Evolutionary conservation across 129 eudicot genomes (phyloP).

Genomic region (Calendula officinalis): DNA sequence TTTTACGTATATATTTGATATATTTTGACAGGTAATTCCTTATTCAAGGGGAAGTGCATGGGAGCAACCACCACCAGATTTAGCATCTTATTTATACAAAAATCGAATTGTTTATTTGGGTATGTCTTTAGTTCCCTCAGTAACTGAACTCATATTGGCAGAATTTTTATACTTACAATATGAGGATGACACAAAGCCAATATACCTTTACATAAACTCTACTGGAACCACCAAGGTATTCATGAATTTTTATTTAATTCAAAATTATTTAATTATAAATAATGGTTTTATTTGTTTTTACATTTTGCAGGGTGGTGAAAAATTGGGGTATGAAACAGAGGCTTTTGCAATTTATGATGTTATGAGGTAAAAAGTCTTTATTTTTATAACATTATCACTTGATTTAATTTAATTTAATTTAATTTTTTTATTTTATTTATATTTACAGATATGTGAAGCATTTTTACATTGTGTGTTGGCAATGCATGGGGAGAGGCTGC

Average conservation of each 20-base stretch:
- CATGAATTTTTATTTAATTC: neutral
- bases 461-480: conserved; percentile 87
- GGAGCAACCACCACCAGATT: conserved; percentile 97
- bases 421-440: neutral
- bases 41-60: conserved; percentile 68
- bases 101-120: conserved; percentile 90
- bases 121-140: conserved; percentile 76
- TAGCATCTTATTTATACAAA: conserved; percentile 72
- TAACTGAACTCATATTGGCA: conserved; percentile 70
- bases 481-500: conserved; percentile 99
- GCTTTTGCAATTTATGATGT: conserved; percentile 85
- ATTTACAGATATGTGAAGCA: conserved; percentile 58
- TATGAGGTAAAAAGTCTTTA: conserved; percentile 54
- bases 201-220: conserved; percentile 87
- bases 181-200: conserved; percentile 69
- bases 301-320: conserved; percentile 61
- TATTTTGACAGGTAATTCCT: conserved; percentile 78
- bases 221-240: conserved; percentile 90
- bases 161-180: conserved; percentile 82
- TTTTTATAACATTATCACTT: conserved; percentile 11
- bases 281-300: conserved; percentile 7
- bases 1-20: neutral
- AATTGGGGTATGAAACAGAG: conserved; percentile 84
- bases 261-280: neutral
- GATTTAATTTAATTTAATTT: too few relatives aligned